Evolutionary conservation across 768 basidiomycete genomes (phyloP).

Genomic region (Pholiota microspora): DNA sequence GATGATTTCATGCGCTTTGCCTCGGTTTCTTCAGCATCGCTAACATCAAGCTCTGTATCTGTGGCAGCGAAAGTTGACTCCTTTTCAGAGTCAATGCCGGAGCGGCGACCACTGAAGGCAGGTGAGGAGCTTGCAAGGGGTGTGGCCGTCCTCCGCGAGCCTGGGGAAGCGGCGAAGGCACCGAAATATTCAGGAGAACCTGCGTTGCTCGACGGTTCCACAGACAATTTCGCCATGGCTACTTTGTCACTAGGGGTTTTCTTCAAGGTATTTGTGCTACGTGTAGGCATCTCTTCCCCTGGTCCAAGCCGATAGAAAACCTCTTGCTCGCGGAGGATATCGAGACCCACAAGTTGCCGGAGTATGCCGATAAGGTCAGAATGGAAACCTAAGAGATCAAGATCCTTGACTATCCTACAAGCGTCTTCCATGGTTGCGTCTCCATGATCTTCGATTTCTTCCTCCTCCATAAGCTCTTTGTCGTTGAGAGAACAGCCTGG

Average conservation of each 20-base stretch:
- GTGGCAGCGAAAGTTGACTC: slow-evolving; percentile 22
- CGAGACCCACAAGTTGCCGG: slow-evolving; percentile 61
- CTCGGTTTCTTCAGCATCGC: slow-evolving; percentile 23
- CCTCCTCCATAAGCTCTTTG: slow-evolving; percentile 52
- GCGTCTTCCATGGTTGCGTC: slow-evolving; percentile 52
- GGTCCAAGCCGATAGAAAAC: slow-evolving; percentile 58
- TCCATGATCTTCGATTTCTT: slow-evolving; percentile 62
- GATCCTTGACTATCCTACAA: slow-evolving; percentile 40
- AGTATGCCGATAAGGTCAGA: slow-evolving; percentile 54
- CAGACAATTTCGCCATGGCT: slow-evolving; percentile 13
- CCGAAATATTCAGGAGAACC: slow-evolving; percentile 27
- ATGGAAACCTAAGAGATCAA: slow-evolving; percentile 51
- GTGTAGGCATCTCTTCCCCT: slow-evolving; percentile 37
- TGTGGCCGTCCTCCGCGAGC: slow-evolving; percentile 23
- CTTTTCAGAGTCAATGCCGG: slow-evolving; percentile 15
- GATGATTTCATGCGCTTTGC: slow-evolving; percentile 26
- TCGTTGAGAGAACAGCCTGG: slow-evolving; percentile 68
- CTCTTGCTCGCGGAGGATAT: slow-evolving; percentile 63
- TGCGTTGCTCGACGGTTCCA: slow-evolving; percentile 18
- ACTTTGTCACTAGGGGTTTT: slow-evolving; percentile 18
- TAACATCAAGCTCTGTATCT: slow-evolving; percentile 25
- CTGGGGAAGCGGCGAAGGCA: slow-evolving; percentile 20
- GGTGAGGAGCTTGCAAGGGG: slow-evolving; percentile 31
- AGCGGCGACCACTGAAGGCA: slow-evolving; percentile 22
- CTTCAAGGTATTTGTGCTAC: slow-evolving; percentile 18